Percentiles rank a stretch among this genome's conserved stretches.
Conservation (phyloP, 805 yeast genomes). For the Starmerella floricola region DNA sequence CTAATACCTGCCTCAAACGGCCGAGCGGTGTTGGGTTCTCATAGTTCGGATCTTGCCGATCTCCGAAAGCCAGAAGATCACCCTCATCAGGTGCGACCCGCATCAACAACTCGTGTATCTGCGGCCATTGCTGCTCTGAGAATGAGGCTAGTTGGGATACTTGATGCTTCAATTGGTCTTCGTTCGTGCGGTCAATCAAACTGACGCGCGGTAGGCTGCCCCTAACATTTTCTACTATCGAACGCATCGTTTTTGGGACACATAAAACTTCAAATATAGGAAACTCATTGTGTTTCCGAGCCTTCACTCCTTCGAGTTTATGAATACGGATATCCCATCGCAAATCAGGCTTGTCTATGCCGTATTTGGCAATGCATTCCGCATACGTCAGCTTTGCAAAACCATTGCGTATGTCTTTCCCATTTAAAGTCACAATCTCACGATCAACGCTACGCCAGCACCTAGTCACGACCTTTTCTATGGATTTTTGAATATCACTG, state of each 20-base stretch:
- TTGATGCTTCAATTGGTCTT: slow-evolving; percentile 3
- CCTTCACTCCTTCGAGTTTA: slow-evolving; percentile 35
- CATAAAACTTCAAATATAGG: slow-evolving; percentile 57
- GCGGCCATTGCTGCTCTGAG: slow-evolving; percentile 13
- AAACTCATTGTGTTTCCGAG: slow-evolving; percentile 30
- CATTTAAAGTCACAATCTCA: slow-evolving; percentile 25
- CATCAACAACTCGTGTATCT: neutral
- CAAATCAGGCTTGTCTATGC: slow-evolving; percentile 91
- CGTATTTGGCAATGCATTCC: slow-evolving; percentile 61
- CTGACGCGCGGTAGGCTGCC: slow-evolving; percentile 2
- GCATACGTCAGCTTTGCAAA: slow-evolving; percentile 39
- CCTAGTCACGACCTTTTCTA: slow-evolving; percentile 43
- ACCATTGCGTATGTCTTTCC: slow-evolving; percentile 9
- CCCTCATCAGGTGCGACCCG: slow-evolving; percentile 38
- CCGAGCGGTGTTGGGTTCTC: slow-evolving; percentile 97
- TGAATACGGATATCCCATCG: slow-evolving; percentile 41
- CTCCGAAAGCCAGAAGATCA: slow-evolving; percentile 66
- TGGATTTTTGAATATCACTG: slow-evolving; percentile 51
- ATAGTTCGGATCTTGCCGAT: slow-evolving; percentile 55
- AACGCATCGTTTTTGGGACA: neutral
- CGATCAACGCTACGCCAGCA: slow-evolving; percentile 45
- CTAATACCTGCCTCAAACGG: slow-evolving; percentile 53
- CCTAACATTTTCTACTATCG: neutral
- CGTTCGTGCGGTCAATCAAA: slow-evolving; percentile 4
- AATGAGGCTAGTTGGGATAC: slow-evolving; percentile 8